These are phyloP conservation scores for Nothopassalora personata DNA, from an alignment of 2,329 filamentous ascomycete species.

Conservation along the genomic window DNA sequence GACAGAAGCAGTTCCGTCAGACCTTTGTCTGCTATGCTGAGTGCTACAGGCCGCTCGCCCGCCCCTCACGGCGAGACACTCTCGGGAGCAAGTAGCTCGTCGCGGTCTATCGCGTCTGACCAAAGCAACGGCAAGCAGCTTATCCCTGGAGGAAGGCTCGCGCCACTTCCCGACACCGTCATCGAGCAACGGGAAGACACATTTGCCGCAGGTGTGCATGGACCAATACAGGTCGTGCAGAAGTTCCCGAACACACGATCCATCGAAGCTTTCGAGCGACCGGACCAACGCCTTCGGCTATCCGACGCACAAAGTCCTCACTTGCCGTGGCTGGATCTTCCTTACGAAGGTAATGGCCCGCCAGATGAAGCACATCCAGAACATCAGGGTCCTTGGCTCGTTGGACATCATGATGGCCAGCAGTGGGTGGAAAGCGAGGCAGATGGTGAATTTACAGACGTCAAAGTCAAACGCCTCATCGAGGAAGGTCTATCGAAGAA, in stretches of 20 bases:
- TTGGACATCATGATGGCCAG: too few relatives aligned
- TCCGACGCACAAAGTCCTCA: not conserved
- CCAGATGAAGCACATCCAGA: not conserved
- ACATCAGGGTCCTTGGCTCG: not conserved
- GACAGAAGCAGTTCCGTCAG: not conserved
- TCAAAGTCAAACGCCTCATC: too few relatives aligned
- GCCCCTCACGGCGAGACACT: not conserved
- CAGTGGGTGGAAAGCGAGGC: too few relatives aligned
- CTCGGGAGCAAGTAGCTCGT: not conserved
- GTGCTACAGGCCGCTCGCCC: not conserved
- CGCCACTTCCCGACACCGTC: not conserved
- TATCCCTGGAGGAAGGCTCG: not conserved
- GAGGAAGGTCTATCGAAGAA: too few relatives aligned
- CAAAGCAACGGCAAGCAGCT: not conserved
- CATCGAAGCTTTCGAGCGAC: not conserved
- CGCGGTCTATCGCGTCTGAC: not conserved
- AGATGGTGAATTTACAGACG: too few relatives aligned
- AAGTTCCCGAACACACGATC: not conserved
- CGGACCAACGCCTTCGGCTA: not conserved
- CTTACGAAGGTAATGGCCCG: not conserved
- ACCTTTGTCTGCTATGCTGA: not conserved
- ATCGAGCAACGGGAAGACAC: not conserved
- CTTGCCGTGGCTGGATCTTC: not conserved
- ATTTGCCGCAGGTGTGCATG: not conserved
- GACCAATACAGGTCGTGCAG: not conserved